phyloP scores from a whole-genome alignment of 2,329 filamentous ascomycete species.

The Didymella pinodella region DNA sequence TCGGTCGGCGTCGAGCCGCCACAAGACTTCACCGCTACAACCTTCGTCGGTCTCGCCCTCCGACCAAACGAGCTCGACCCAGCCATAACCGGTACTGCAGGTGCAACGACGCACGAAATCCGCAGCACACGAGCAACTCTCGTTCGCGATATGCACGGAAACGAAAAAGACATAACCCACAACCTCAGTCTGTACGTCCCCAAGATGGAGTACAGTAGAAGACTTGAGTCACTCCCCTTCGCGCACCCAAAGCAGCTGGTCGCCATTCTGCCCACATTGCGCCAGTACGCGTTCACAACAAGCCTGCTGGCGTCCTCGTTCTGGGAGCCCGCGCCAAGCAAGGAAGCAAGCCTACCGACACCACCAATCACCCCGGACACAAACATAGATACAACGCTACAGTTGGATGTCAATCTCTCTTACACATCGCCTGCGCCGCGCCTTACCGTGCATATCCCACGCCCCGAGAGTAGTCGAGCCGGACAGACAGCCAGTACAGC shows the following conservation, averaged over 20 bases:
- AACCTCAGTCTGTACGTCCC: constrained; percentile 72
- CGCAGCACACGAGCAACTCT: constrained; percentile 58
- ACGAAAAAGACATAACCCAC: constrained; percentile 46
- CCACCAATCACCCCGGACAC: constrained; percentile 19
- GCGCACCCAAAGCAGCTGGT: constrained; percentile 79
- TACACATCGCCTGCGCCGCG: constrained; percentile 46
- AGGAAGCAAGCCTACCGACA: constrained; percentile 27
- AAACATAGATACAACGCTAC: constrained; percentile 16
- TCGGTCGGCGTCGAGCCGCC: constrained; percentile 66
- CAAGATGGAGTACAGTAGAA: constrained; percentile 75
- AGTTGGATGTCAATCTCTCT: constrained; percentile 43
- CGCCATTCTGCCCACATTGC: constrained; percentile 71
- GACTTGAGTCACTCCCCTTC: constrained; percentile 74
- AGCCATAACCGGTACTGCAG: constrained; percentile 57
- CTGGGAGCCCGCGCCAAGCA: constrained; percentile 20
- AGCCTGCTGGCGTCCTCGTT: constrained; percentile 71
- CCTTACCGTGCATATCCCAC: constrained; percentile 42
- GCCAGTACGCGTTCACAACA: constrained; percentile 77
- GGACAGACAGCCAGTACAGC: too few relatives aligned
- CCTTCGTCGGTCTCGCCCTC: constrained; percentile 61
- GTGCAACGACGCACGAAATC: constrained; percentile 59
- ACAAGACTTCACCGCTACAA: constrained; percentile 59
- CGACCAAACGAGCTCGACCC: constrained; percentile 58
- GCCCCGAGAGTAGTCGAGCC: constrained; percentile 21
- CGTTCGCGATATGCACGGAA: constrained; percentile 40